A percentile compares a stretch with the other conserved stretches of the same genome.
Evolutionary conservation across 2,329 filamentous ascomycete genomes (phyloP).

Genomic region (Alternaria viburni): DNA sequence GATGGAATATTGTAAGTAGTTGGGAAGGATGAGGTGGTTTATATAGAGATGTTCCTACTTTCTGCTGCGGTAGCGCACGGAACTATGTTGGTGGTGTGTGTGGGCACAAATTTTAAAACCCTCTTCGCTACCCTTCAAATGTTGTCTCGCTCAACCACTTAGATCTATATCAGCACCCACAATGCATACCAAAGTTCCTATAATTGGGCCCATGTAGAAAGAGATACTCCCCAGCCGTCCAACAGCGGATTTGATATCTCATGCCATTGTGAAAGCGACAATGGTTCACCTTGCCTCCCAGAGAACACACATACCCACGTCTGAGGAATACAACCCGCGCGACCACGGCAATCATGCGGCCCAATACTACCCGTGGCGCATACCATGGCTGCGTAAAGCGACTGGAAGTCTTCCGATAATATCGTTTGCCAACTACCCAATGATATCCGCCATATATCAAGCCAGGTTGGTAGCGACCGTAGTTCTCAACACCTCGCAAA

Average conservation of each 20-base stretch:
- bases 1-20: neutral
- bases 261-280: neutral
- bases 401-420: neutral
- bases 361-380: neutral
- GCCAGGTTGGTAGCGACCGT: neutral
- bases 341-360: neutral
- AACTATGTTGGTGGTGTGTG: neutral
- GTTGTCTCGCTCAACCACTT: neutral
- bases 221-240: neutral
- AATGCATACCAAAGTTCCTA: neutral
- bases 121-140: neutral
- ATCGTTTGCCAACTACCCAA: neutral
- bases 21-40: neutral
- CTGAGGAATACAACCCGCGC: neutral
- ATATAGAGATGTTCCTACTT: neutral
- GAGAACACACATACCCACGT: accelerated
- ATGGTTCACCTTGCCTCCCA: neutral
- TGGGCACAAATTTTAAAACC: neutral
- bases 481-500: neutral
- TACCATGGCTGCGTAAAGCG: neutral
- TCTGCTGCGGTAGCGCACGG: neutral
- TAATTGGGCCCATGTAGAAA: neutral
- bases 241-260: neutral
- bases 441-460: neutral
- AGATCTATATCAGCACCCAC: neutral